Evolutionary conservation across 495 filamentous ascomycete genomes (phyloP).

Genomic region (Copromyces sp.): DNA sequence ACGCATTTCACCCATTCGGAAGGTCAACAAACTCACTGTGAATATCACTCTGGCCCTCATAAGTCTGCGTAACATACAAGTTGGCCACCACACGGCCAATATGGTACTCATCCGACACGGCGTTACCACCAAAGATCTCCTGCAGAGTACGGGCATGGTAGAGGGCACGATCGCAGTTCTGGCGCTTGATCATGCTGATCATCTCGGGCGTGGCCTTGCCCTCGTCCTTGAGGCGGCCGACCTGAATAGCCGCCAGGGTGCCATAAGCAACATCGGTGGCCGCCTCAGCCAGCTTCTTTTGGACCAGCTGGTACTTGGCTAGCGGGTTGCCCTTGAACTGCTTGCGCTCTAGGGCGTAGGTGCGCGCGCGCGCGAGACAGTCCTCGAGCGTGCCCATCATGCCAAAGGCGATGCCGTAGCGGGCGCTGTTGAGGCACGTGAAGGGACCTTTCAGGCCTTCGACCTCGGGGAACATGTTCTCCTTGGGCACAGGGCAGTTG

Average conservation of each 20-base stretch:
- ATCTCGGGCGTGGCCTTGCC: slow-evolving; percentile 85
- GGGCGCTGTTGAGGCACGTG: slow-evolving; percentile 83
- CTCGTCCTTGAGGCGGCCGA: slow-evolving; percentile 86
- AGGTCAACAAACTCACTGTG: slow-evolving; percentile 54
- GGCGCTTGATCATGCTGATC: slow-evolving; percentile 97
- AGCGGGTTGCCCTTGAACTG: slow-evolving; percentile 96
- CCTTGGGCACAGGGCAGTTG: slow-evolving; percentile 73
- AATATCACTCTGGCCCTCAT: slow-evolving; percentile 95
- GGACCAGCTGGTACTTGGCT: slow-evolving; percentile 95
- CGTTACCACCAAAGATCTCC: slow-evolving; percentile 95
- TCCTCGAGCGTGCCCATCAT: slow-evolving; percentile 92
- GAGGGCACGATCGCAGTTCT: slow-evolving; percentile 91
- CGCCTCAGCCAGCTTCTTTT: slow-evolving; percentile 95
- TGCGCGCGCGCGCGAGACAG: slow-evolving; percentile 66
- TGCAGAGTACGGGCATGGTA: slow-evolving; percentile 71
- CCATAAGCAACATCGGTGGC: slow-evolving; percentile 86
- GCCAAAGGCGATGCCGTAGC: slow-evolving; percentile 89
- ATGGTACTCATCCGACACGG: slow-evolving; percentile 89
- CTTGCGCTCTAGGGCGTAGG: slow-evolving; percentile 81
- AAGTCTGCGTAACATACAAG: slow-evolving; percentile 94
- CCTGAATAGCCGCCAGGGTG: slow-evolving; percentile 74
- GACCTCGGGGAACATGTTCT: slow-evolving; percentile 89
- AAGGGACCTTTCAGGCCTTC: slow-evolving; percentile 87
- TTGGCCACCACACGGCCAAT: slow-evolving; percentile 95
- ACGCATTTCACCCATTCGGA: neutral